Evolutionary conservation across 108 stramenopile species (phyloP).

Genomic region (Pseudonitzschia delicatissima): DNA sequence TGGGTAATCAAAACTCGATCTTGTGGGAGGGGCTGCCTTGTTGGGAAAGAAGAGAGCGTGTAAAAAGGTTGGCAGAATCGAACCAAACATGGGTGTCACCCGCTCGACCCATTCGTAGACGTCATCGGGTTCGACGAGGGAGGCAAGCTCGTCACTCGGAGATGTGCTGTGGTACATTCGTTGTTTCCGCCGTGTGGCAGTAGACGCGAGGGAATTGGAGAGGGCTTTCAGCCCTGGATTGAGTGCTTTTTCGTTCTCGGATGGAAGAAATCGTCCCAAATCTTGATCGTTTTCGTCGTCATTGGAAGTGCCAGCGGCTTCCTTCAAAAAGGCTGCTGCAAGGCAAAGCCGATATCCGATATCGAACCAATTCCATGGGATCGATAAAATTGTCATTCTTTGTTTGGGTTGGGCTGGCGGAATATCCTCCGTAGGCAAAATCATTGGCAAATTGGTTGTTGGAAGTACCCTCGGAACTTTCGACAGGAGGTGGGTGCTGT

Average conservation of each 20-base stretch:
- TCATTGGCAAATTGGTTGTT: neutral
- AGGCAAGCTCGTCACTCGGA: neutral
- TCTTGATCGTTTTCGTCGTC: constrained; percentile 21
- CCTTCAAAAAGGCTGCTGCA: constrained; percentile 38
- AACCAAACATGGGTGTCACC: constrained; percentile 60
- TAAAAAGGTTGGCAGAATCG: constrained; percentile 63
- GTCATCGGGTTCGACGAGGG: constrained; percentile 43
- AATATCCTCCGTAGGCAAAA: neutral
- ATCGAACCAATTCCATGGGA: constrained; percentile 28
- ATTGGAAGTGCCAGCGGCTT: neutral
- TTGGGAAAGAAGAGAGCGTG: constrained; percentile 62
- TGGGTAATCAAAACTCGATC: constrained; percentile 59
- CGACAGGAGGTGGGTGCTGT: constrained; percentile 1
- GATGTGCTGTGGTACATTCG: constrained; percentile 1
- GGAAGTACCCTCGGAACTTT: neutral
- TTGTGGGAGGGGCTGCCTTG: constrained; percentile 40
- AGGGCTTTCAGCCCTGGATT: constrained; percentile 18
- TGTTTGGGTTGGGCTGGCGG: neutral
- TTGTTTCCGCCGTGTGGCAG: constrained; percentile 21
- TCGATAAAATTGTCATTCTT: constrained; percentile 12
- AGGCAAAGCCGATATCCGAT: constrained; percentile 40
- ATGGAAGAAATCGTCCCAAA: constrained; percentile 20
- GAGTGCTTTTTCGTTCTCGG: neutral
- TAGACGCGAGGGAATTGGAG: constrained; percentile 31
- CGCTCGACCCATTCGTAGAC: constrained; percentile 71